Evolutionary conservation across 129 eudicot species (phyloP), one percentile per base, ranked within the genome.

Genomic region (Flaveria ramosissima): DNA sequence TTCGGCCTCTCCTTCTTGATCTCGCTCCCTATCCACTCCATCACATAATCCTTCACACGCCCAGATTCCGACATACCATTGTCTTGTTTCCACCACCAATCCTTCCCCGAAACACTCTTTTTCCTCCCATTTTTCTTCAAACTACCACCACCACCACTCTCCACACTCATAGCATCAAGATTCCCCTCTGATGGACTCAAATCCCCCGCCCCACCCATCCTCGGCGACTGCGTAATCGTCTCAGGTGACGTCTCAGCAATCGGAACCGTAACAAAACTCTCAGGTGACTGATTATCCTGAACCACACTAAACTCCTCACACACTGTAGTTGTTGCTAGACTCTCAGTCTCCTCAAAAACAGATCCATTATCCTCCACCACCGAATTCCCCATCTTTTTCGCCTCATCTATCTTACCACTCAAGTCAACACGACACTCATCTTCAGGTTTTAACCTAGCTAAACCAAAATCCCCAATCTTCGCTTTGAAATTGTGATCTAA

Each of bases 1-100:
- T 82, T 87, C 0, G 96, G 90, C 70, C 89, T 82, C 84, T 91
- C 98, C 73, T 91, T 90, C 85, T 85, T 89, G 36, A 91, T 89
- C 85, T 93, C 98, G 30, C 73, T 88, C 62, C 97, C 97, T 52
- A 93, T 90, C 98, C 98, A 93, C 69, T 91, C 97, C 96, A 86
- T 87, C 61, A 93, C 98, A 82, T 90, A 93, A 62, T 93, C 97
- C 84, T 94, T 94, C 71, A 91, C 97, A 55, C 70, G 84, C 16
- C 93, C 93, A 1, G 94, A 79, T 45, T 83, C 94, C 14, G 69
- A 86, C 57, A 78, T 78, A 1, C 85, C 85, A 47, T 81, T 84
- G 20, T 88, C 97, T 69, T 93, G 96, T 78, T 90, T 90, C 92
- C 94, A 86, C 98, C 93, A 89, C 96, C 96, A 88, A 77, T 90